Evolutionary conservation across 1,284 basidiomycete species (phyloP), one percentile per base, ranked within the genome.

Genomic region (Ustanciosporium gigantosporum): DNA sequence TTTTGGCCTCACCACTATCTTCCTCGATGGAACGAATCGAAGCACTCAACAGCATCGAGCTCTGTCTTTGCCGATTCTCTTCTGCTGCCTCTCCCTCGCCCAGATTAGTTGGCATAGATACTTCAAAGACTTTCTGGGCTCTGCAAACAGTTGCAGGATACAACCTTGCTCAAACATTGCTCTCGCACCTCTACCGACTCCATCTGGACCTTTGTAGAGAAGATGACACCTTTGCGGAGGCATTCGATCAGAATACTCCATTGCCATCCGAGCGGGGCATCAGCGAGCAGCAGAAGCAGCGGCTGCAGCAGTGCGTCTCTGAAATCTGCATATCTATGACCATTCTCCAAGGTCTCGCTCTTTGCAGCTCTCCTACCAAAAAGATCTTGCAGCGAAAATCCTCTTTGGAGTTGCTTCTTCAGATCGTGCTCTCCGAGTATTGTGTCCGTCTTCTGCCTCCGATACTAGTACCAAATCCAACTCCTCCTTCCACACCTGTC

Each of bases 281-380:
- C 9, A 35, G 32, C 32, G 17, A 11, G 17, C 32, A 35, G 32
- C 49, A 48, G 34, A 39, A 36, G 3, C 42, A 53, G 20, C 45
- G 59, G 6, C 21, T 64, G 6, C 49, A 41, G 14, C 36, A 34
- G 5, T 36, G 34, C 3, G 50, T 51, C 15, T 43, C 43, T 4
- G 56, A 65, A 21, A 39, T 51, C 31, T 59, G 61, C 29, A 56
- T 58, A 25, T 29, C 44, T 31, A 49, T 65, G 32, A 56, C 55
- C 45, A 50, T 65, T 38, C 51, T 65, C 5, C 61, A 65, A 24
- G 61, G 61, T 6, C 51, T 65, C 16, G 43, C 61, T 7, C 56
- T 65, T 4, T 65, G 50, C 45, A 50, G 47, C 37, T 35, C 25
- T 13, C 27, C 41, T 2, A 55, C 36, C 24, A 50, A 46, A 29